Evolutionary conservation across 352 stramenopile genomes (phyloP), one percentile per base, ranked within the genome.

Genomic region (Plasmopara halstedii): DNA sequence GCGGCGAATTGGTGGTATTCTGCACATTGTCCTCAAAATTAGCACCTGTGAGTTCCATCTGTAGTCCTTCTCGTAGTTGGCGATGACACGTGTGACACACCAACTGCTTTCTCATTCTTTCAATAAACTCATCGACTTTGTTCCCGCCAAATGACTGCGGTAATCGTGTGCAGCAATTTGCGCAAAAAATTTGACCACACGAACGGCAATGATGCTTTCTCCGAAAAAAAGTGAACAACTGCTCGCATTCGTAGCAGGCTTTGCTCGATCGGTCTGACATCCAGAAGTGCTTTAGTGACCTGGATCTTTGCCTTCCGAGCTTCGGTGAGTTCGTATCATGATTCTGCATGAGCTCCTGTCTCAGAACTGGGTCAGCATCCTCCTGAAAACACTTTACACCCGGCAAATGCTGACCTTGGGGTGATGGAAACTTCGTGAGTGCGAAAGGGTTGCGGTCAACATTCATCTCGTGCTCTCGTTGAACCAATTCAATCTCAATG

Each of bases 201-300:
- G 78, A 90, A 3, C 82, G 80, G 44, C 82, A 94, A 37, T 94
- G 82, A 42, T 94, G 82, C 26, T 72, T 64, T 11, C 82, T 62
- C 31, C 80, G 57, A 41, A 90, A 81, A 36, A 94, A 92, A 15
- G 73, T 89, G 41, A 94, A 94, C 27, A 88, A 60, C 37, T 78
- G 65, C 37, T 90, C 80, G 51, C 82, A 94, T 32, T 88, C 75
- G 42, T 88, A 88, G 40, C 82, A 94, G 0, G 69, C 61, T 48
- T 94, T 94, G 17, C 73, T 73, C 14, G 81, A 88, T 14, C 82
- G 74, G 50, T 94, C 82, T 39, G 82, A 94, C 82, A 94, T 94
- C 82, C 82, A 94, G 49, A 94, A 94, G 53, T 89, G 79, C 44
- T 88, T 91, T 52, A 90, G 70, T 15, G 74, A 87, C 34, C 77